phyloP scores from a whole-genome alignment of 495 filamentous ascomycete genomes.

The Aspergillus baeticus region DNA sequence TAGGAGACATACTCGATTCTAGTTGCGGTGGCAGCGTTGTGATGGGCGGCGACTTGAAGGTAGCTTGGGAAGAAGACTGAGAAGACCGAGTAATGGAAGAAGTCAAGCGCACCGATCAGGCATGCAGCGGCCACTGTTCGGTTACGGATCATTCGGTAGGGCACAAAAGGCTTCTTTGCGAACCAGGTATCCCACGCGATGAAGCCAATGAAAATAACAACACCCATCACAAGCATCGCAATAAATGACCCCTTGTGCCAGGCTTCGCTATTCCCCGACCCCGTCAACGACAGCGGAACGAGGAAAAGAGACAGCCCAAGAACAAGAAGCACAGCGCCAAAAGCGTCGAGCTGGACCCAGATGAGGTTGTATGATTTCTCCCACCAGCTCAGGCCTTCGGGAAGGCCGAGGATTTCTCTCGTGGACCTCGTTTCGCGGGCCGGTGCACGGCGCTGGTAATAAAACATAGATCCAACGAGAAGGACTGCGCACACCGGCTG shows the following conservation, averaged over 20 bases:
- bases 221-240: constrained; percentile 60
- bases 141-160: constrained; percentile 61
- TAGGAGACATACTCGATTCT: constrained; percentile 22
- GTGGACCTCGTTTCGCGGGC: too few relatives aligned
- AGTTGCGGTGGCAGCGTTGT: constrained; percentile 18
- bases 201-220: constrained; percentile 53
- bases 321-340: constrained; percentile 20
- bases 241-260: constrained; percentile 66
- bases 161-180: constrained; percentile 70
- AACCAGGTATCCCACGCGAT: constrained; percentile 61
- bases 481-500: constrained; percentile 20
- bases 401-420: background rate
- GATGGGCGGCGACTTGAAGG: constrained; percentile 24
- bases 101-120: constrained; percentile 22
- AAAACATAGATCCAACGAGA: constrained; percentile 22
- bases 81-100: constrained; percentile 28
- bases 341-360: constrained; percentile 23
- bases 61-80: constrained; percentile 29
- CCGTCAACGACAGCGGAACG: constrained; percentile 22
- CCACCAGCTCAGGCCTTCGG: constrained; percentile 13
- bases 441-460: constrained; percentile 20
- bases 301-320: constrained; percentile 24
- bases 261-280: constrained; percentile 30
- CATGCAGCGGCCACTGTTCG: constrained; percentile 54
- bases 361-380: constrained; percentile 15